Evolutionary conservation across 2,329 filamentous ascomycete species (phyloP).

Genomic region (Penicillium hesseltinei): DNA sequence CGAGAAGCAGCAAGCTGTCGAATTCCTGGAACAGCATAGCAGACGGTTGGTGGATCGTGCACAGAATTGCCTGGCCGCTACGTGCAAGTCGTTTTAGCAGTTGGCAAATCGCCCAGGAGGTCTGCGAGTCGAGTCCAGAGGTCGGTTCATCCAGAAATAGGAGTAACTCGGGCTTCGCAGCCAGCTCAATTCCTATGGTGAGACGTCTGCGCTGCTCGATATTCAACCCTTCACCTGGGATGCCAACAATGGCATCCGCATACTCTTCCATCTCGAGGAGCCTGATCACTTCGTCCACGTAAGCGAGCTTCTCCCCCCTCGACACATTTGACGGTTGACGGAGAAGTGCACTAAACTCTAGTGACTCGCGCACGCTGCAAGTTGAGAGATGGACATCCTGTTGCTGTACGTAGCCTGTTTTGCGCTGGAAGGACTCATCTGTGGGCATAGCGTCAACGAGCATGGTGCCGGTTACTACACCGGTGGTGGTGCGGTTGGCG

Average conservation of each 20-base stretch:
- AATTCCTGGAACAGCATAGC: slow-evolving; percentile 87
- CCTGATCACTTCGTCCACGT: slow-evolving; percentile 83
- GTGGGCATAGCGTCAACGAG: slow-evolving; percentile 68
- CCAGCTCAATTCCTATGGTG: slow-evolving; percentile 90
- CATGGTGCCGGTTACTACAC: slow-evolving; percentile 81
- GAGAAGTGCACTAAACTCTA: slow-evolving; percentile 77
- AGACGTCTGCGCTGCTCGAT: slow-evolving; percentile 68
- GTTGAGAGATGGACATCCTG: slow-evolving; percentile 81
- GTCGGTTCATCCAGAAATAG: slow-evolving; percentile 92
- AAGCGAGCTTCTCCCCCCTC: slow-evolving; percentile 71
- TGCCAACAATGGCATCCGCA: slow-evolving; percentile 81
- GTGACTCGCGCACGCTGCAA: slow-evolving; percentile 77
- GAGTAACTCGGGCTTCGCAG: slow-evolving; percentile 79
- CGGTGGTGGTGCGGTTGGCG: slow-evolving; percentile 77
- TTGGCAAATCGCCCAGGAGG: slow-evolving; percentile 82
- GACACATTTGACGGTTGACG: slow-evolving; percentile 71
- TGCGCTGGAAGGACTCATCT: slow-evolving; percentile 47
- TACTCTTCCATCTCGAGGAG: slow-evolving; percentile 84
- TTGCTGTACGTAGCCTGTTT: slow-evolving; percentile 49
- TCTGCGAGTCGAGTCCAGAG: slow-evolving; percentile 84
- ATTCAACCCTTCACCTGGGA: slow-evolving; percentile 71
- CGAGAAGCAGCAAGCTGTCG: slow-evolving; percentile 60
- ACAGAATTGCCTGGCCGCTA: slow-evolving; percentile 82
- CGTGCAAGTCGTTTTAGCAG: slow-evolving; percentile 83
- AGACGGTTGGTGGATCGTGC: slow-evolving; percentile 90